These are phyloP conservation scores for Dothideomycetes sp. DNA, from an alignment of 2,329 filamentous ascomycete genomes.

Conservation along the genomic window DNA sequence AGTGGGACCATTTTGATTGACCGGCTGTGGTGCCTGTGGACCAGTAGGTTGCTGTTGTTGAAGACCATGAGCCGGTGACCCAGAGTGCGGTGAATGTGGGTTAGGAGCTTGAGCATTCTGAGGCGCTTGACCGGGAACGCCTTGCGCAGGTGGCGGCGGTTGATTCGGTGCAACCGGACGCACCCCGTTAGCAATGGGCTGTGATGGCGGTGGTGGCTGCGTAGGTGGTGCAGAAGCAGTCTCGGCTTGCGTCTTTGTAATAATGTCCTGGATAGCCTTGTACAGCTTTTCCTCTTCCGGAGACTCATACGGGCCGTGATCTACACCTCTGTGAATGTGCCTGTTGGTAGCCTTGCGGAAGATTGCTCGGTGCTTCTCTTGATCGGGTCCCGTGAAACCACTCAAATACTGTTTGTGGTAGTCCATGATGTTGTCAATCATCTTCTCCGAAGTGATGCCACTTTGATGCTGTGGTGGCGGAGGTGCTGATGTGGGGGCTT, in stretches of 20 bases:
- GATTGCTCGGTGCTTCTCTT: constrained; percentile 14
- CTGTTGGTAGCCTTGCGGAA: constrained; percentile 16
- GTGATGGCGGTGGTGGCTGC: not conserved
- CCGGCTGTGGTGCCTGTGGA: not conserved
- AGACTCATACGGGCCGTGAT: constrained; percentile 14
- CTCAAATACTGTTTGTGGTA: constrained; percentile 16
- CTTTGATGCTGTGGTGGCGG: constrained; percentile 13
- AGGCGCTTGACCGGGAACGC: not conserved
- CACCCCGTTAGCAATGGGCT: not conserved
- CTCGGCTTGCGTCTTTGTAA: constrained; percentile 11
- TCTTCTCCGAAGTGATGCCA: constrained; percentile 15
- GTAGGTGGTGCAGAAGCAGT: constrained; percentile 3
- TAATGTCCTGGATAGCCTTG: constrained; percentile 15
- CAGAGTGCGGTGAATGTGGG: not conserved
- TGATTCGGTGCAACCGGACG: constrained; percentile 5
- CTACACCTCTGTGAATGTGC: constrained; percentile 14
- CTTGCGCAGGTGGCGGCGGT: not conserved
- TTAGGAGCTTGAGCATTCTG: not conserved
- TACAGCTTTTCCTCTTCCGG: constrained; percentile 16
- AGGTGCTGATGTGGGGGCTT: not conserved
- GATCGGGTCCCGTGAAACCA: constrained; percentile 14
- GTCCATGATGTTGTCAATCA: constrained; percentile 17
- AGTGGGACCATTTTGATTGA: too few species aligned
- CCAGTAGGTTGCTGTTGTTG: not conserved
- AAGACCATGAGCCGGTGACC: not conserved